Conservation (phyloP, 805 yeast species). For the Candida maltosa region DNA sequence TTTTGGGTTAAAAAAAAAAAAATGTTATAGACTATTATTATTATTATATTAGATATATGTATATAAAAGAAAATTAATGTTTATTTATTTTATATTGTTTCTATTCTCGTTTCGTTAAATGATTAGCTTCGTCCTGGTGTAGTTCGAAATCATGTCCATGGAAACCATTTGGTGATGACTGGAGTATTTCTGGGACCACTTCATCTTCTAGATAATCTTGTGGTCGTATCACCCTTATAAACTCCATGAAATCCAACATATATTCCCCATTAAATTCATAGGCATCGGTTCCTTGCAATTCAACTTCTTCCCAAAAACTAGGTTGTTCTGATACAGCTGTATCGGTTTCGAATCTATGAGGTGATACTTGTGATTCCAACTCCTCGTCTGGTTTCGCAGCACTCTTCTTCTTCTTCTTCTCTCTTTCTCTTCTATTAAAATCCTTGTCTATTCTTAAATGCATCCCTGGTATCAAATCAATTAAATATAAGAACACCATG, state of each 20-base stretch:
- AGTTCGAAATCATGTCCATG: slow-evolving; percentile 8
- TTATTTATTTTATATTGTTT: neutral
- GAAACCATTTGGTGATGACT: too few species aligned
- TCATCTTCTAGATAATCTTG: slow-evolving; percentile 26
- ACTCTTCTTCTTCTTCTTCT: slow-evolving; percentile 6
- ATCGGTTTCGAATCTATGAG: slow-evolving; percentile 6
- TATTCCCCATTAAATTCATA: slow-evolving; percentile 41
- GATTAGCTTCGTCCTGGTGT: slow-evolving; percentile 7
- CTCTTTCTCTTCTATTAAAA: slow-evolving; percentile 29
- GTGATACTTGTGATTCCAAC: slow-evolving; percentile 14
- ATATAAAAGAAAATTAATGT: neutral
- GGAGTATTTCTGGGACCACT: neutral
- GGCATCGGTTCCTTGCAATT: slow-evolving; percentile 35
- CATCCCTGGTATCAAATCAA: slow-evolving; percentile 38
- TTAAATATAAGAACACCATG: slow-evolving; percentile 28
- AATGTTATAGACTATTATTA: neutral
- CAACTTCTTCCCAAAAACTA: slow-evolving; percentile 22
- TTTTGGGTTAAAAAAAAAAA: slow-evolving; percentile 28
- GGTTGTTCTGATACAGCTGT: slow-evolving; percentile 4
- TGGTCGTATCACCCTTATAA: slow-evolving; percentile 33
- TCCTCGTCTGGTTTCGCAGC: slow-evolving; percentile 8
- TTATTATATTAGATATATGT: slow-evolving; percentile 1
- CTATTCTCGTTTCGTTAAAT: slow-evolving; percentile 8
- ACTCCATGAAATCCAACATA: slow-evolving; percentile 39
- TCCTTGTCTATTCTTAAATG: slow-evolving; percentile 40